Evolutionary conservation across 352 stramenopile genomes (phyloP).

Genomic region (Pythium brachiatum): DNA sequence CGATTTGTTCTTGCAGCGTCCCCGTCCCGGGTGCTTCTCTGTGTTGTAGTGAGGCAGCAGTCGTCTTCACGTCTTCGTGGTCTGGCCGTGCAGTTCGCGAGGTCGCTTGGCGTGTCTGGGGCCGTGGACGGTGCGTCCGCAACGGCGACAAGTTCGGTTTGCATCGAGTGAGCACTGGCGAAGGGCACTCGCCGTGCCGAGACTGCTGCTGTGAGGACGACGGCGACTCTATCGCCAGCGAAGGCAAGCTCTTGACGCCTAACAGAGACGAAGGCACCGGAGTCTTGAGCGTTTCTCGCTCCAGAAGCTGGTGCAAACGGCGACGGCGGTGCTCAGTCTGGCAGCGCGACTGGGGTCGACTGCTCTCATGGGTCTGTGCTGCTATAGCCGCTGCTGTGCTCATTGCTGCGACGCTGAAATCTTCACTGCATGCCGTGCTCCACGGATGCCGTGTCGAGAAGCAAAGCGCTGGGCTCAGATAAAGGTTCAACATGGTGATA

Average conservation of each 20-base stretch:
- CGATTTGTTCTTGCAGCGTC: slow-evolving; percentile 6
- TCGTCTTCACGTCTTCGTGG: neutral
- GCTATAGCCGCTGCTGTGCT: neutral
- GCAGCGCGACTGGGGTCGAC: neutral
- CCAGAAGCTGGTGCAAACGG: slow-evolving; percentile 16
- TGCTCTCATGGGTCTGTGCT: neutral
- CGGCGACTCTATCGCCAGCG: slow-evolving; percentile 16
- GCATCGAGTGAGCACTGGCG: slow-evolving; percentile 17
- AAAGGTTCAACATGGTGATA: neutral
- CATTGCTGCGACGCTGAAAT: neutral
- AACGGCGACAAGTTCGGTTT: slow-evolving; percentile 18
- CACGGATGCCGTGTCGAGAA: neutral
- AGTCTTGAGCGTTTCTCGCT: slow-evolving; percentile 15
- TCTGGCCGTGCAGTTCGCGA: neutral
- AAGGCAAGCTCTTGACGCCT: slow-evolving; percentile 35
- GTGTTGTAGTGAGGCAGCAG: neutral
- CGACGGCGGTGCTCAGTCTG: slow-evolving; percentile 14
- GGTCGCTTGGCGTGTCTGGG: slow-evolving; percentile 8
- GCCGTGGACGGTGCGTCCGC: slow-evolving; percentile 8
- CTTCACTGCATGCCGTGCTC: slow-evolving; percentile 6
- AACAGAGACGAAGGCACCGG: slow-evolving; percentile 9
- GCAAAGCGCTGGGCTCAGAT: neutral
- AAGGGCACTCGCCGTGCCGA: slow-evolving; percentile 1
- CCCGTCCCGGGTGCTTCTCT: neutral
- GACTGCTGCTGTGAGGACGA: neutral